Base-by-base conservation (phyloP, 192 early-diverging fungal genomes). In the Coemansia sp. region DNA sequence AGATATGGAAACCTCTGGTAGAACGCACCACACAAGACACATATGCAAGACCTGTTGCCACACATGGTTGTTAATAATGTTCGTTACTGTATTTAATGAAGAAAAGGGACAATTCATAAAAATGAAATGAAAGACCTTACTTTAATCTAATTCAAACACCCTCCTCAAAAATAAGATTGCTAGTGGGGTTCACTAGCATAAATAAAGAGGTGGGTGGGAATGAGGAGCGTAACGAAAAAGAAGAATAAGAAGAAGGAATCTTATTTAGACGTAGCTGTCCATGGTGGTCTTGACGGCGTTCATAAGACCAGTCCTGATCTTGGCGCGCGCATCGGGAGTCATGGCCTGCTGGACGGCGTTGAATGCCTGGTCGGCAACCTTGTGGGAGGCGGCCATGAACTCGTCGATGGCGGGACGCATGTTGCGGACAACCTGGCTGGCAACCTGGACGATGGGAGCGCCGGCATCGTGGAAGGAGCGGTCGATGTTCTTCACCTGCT, bases 201-300 rank as follows among this genome's bases (percentile, higher is more conserved):
- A 54, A 64, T 18, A 54, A 13, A 23, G 52, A 64, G 32, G n/a
- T 3, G 13, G 26, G 16, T 43, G 12, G 13, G 40, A 49, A 49
- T 3, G 19, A 56, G 16, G 19, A 50, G 7, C 49, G 18, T 50
- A 50, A 18, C 6, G 11, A 38, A 19, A 57, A 57, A 57, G 10
- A 15, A 12, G 23, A 19, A 12, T 9, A 32, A 5, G 32, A 16
- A 9, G 9, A 15, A 12, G 0, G 5, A 37, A 63, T 9, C 13
- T 19, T 32, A 15, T 54, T 72, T 77, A 83, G 72, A 75, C 69
- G 67, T 74, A 71, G 75, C 60, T 74, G 81, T 83, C 81, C 63
- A 77, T 67, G 71, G 81, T 83, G 67, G 81, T 83, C 81, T 83
- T 83, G 81, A 77, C 81, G 37, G 66, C 81, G 75, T 83, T 83